phyloP scores from a whole-genome alignment of 1,284 basidiomycete genomes.

The Cerioporus squamosus region DNA sequence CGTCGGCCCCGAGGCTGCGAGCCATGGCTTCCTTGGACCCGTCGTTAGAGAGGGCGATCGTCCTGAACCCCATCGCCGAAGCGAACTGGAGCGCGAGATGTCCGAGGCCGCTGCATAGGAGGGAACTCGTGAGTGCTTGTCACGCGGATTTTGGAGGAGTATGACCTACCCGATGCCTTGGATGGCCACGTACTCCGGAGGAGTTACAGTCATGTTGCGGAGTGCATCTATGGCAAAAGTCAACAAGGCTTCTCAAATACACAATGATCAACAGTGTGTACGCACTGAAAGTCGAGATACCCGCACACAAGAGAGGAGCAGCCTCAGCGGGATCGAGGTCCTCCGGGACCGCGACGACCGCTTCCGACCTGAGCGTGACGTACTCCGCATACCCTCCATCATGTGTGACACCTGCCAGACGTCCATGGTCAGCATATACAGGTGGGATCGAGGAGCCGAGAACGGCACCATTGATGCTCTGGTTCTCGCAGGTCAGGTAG shows the following conservation, averaged over 20 bases:
- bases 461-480: slow-evolving; percentile 34
- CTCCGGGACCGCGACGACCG: slow-evolving; percentile 77
- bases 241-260: background rate
- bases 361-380: slow-evolving; percentile 28
- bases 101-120: slow-evolving; percentile 31
- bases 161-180: slow-evolving; percentile 37
- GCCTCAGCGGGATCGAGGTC: slow-evolving; percentile 70
- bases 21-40: slow-evolving; percentile 34
- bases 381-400: slow-evolving; percentile 29
- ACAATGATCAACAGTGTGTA: background rate
- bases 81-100: slow-evolving; percentile 39
- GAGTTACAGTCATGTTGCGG: slow-evolving; percentile 29
- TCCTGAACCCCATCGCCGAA: slow-evolving; percentile 34
- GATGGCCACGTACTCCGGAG: slow-evolving; percentile 34
- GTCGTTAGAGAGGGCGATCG: slow-evolving; percentile 34
- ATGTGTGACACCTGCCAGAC: slow-evolving; percentile 10
- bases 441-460: slow-evolving; percentile 26
- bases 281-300: slow-evolving; percentile 31
- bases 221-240: slow-evolving; percentile 22
- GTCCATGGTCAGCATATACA: slow-evolving; percentile 6
- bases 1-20: slow-evolving; percentile 32
- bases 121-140: background rate
- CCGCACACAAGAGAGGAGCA: slow-evolving; percentile 84
- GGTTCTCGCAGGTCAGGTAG: slow-evolving; percentile 26
- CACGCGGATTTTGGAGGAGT: background rate